Evolutionary conservation across 352 stramenopile genomes (phyloP).

Genomic region (Globisporangium orthogonon): DNA sequence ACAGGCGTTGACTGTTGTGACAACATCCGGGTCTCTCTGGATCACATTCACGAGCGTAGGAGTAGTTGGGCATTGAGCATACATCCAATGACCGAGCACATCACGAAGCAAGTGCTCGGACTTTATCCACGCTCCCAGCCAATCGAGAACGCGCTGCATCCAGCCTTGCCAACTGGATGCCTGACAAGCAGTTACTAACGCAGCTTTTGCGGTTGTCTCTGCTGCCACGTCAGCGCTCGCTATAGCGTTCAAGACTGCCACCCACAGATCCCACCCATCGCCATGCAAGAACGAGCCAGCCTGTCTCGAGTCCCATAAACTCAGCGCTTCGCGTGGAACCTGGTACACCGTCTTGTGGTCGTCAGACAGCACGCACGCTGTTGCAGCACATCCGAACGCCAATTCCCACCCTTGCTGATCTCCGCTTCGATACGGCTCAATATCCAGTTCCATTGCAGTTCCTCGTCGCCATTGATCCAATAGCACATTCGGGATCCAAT

Average conservation of each 20-base stretch:
- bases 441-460: slow-evolving; percentile 26
- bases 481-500: slow-evolving; percentile 39
- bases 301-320: slow-evolving; percentile 34
- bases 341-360: slow-evolving; percentile 31
- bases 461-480: slow-evolving; percentile 67
- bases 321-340: slow-evolving; percentile 32
- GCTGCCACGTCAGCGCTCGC: slow-evolving; percentile 8
- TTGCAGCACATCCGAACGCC: slow-evolving; percentile 22
- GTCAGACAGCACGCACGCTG: slow-evolving; percentile 25
- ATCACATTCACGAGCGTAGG: slow-evolving; percentile 16
- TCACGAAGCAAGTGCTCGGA: slow-evolving; percentile 55
- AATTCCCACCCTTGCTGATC: slow-evolving; percentile 48
- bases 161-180: slow-evolving; percentile 35
- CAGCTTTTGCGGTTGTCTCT: slow-evolving; percentile 11
- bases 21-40: slow-evolving; percentile 8
- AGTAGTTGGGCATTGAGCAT: slow-evolving; percentile 40
- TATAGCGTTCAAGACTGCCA: slow-evolving; percentile 19
- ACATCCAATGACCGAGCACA: slow-evolving; percentile 58
- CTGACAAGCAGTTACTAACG: slow-evolving; percentile 20
- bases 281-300: slow-evolving; percentile 35
- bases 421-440: slow-evolving; percentile 54
- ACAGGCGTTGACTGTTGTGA: slow-evolving; percentile 20
- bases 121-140: slow-evolving; percentile 38
- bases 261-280: slow-evolving; percentile 36
- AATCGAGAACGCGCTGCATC: slow-evolving; percentile 51